Conservation (phyloP, 1,284 basidiomycete genomes). For the Ustilago curta region DNA sequence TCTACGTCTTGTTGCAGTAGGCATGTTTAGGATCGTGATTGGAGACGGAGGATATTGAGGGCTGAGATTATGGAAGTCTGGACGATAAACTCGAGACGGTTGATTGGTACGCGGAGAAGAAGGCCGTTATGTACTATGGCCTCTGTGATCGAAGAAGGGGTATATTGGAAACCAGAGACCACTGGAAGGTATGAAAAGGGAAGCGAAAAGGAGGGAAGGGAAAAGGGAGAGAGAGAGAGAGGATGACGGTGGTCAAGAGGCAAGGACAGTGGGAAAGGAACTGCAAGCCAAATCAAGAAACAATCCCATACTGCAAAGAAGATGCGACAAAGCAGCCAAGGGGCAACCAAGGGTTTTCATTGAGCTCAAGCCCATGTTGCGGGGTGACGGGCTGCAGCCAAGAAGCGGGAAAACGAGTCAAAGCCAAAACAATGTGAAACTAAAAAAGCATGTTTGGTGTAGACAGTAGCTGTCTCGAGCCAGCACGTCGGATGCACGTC, state of each 20-base stretch:
- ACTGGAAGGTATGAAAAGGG: background rate
- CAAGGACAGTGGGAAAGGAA: background rate
- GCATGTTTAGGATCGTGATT: slow-evolving; percentile 13
- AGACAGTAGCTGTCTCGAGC: background rate
- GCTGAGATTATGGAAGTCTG: background rate
- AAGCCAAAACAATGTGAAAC: background rate
- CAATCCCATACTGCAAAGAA: background rate
- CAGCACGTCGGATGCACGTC: slow-evolving; percentile 4
- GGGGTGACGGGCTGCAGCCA: background rate
- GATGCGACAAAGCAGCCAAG: background rate
- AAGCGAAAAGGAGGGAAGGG: background rate
- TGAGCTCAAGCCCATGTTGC: slow-evolving; percentile 1
- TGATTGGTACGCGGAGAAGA: background rate
- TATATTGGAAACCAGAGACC: slow-evolving; percentile 1
- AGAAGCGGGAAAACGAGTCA: slow-evolving; percentile 1
- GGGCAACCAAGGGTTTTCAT: background rate
- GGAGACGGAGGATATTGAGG: background rate
- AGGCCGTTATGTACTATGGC: background rate
- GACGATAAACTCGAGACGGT: background rate
- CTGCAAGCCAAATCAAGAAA: background rate
- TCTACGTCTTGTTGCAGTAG: slow-evolving; percentile 22
- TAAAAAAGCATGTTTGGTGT: background rate
- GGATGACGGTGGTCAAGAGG: slow-evolving; percentile 1
- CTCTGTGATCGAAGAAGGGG: background rate
- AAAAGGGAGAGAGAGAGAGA: background rate